Base-by-base conservation (phyloP, 176 grass and related monocot genomes). In the Triticum turgidum region DNA sequence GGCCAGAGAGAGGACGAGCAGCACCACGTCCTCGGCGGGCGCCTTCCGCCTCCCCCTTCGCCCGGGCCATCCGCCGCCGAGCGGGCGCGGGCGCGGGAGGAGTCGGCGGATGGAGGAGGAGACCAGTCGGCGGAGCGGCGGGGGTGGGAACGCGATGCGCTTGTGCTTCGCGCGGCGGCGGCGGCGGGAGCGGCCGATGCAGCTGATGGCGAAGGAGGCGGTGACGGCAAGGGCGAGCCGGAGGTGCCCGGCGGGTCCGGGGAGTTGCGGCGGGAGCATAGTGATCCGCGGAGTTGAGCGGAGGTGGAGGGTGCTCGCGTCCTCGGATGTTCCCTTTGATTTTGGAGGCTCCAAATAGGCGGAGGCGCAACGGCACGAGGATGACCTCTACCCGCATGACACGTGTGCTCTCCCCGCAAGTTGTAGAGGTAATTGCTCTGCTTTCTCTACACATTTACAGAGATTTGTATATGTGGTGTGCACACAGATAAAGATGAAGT, bases 181-280 rank as follows among this genome's bases (percentile, higher is more conserved):
- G 45, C 85, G 76, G 30, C 76, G 75, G 69, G 7, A 3, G 34
- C 39, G 22, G 15, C 82, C 4, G 54, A 66, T 83, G 84, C 80
- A 84, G 75, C 22, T 61, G 45, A 84, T 47, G 85, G 27, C 24
- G 33, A 49, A 27, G 85, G 54, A 11, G 89, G 68, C 2, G 20
- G 83, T 34, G 88, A 8, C n/a, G 84, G 4, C n/a, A 45, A 29
- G 15, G 44, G 61, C 70, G 61, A 77, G 62, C 66, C 34, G 72
- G 74, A 80, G 25, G 75, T 1, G 80, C 12, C 54, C 54, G 54
- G 39, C 29, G 11, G 80, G 9, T 6, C 30, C 18, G 61, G 54
- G 41, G 79, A 79, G 73, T 11, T 81, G 88, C 15, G 74, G 24
- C 45, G 82, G 73, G 75, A 87, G 69, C 89, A 90, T 91, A 72